These are phyloP conservation scores for Inga laurina DNA, from an alignment of 306 rosid genomes.

Conservation along the genomic window DNA sequence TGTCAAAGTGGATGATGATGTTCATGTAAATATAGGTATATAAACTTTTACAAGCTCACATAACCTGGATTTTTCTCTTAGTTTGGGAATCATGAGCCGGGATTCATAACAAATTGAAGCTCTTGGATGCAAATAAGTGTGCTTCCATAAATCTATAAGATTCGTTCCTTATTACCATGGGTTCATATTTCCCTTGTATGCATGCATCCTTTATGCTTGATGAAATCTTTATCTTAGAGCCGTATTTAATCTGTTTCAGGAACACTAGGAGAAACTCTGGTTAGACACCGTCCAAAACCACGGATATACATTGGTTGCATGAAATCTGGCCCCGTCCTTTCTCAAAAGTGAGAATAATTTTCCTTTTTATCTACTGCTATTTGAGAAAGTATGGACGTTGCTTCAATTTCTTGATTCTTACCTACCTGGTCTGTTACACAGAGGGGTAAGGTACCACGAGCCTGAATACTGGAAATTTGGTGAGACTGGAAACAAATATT, in stretches of 20 bases:
- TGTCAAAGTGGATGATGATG: constrained; percentile 96
- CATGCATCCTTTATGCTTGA: not conserved
- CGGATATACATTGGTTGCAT: constrained; percentile 93
- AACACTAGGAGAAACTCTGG: constrained; percentile 89
- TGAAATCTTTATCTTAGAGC: not conserved
- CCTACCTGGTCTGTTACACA: constrained; percentile 38
- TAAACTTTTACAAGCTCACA: constrained; percentile 6
- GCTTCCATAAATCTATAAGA: not conserved
- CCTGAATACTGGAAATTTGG: constrained; percentile 98
- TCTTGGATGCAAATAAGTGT: not conserved
- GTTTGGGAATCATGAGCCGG: not conserved
- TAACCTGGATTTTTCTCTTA: not conserved
- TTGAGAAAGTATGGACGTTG: constrained; percentile 4
- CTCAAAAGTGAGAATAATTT: constrained; percentile 66
- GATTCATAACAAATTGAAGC: not conserved
- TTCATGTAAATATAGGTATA: constrained; percentile 96
- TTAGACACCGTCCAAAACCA: constrained; percentile 76
- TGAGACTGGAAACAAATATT: constrained; percentile 93
- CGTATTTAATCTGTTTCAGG: constrained; percentile 54
- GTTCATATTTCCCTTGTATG: constrained; percentile 21
- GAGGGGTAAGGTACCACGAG: constrained; percentile 99
- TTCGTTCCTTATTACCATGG: constrained; percentile 6
- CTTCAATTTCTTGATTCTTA: constrained; percentile 41
- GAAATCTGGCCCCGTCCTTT: constrained; percentile 98
- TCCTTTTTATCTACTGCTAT: constrained; percentile 5